These are phyloP conservation scores for Didymosphaeria variabile DNA, from an alignment of 2,329 filamentous ascomycete genomes.

Conservation along the genomic window DNA sequence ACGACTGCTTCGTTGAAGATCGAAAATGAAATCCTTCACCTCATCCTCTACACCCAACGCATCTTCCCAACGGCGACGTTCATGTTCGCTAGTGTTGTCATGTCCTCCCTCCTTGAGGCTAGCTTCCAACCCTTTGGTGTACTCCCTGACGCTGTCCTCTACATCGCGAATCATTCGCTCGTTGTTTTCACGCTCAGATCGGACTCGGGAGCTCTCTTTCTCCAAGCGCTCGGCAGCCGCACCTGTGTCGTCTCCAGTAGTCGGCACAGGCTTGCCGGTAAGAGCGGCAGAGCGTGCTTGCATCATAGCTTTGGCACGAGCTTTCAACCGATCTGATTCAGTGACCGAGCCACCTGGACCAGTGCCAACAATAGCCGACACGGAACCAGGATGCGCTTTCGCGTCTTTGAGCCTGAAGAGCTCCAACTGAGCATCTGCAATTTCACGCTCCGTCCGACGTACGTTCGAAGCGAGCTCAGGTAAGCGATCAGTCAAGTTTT, in stretches of 20 bases:
- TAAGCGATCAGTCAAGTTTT: conserved; percentile 86
- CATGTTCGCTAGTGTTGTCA: conserved; percentile 83
- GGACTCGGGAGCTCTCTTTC: conserved; percentile 82
- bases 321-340: conserved; percentile 93
- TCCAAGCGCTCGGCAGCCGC: conserved; percentile 87
- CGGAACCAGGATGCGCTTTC: conserved; percentile 85
- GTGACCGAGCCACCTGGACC: conserved; percentile 90
- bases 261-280: conserved; percentile 80
- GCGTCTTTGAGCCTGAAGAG: conserved; percentile 93
- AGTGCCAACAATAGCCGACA: conserved; percentile 85
- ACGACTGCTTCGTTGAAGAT: conserved; percentile 86
- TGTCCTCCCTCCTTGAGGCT: conserved; percentile 82
- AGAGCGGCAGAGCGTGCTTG: conserved; percentile 94
- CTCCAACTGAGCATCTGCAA: conserved; percentile 89
- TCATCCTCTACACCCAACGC: conserved; percentile 95
- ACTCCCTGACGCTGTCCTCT: conserved; percentile 93
- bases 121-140: conserved; percentile 83
- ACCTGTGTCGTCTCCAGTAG: conserved; percentile 74
- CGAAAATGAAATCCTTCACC: conserved; percentile 97
- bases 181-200: conserved; percentile 89
- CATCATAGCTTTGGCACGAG: conserved; percentile 97
- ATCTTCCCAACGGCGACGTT: conserved; percentile 94
- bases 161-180: conserved; percentile 97
- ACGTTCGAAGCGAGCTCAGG: conserved; percentile 93
- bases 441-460: conserved; percentile 87